Base-by-base conservation (phyloP, 2,329 filamentous ascomycete species). In the Pezicula carpinea region DNA sequence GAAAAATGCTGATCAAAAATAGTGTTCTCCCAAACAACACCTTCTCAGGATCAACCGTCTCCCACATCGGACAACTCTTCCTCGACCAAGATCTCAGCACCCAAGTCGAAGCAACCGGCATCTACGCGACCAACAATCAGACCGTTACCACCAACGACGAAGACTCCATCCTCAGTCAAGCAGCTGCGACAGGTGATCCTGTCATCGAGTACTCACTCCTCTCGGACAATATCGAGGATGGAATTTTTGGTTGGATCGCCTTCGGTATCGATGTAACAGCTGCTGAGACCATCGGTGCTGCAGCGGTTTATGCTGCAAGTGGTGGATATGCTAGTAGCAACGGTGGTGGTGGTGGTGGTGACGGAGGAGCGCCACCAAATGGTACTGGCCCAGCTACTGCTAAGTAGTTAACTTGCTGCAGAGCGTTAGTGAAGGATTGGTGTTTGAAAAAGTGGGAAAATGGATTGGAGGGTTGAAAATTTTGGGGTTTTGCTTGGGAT, bases 11-110 rank as follows among this genome's bases (percentile, higher is more conserved):
- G 19, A 29, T n/a, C 13, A 13, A 23, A n/a, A 29, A 40, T 40
- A 40, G 38, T 23, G 19, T 40, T n/a, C 38, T 40, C 32, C 38
- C 59, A 17, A 74, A 74, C 59, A 55, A 75, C 58, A 76, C 74
- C 45, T 76, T 78, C 51, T 63, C 65, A 34, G 75, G 70, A 50
- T 69, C 70, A 14, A 69, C 65, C 43, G 71, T 77, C 48, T 73
- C 75, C 6, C 80, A 85, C 64, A 71, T 84, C 33, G 81, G 82
- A 15, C 82, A 87, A 61, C 59, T 82, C 43, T 85, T 81, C 71
- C 81, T 82, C 60, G 79, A 84, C 61, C 75, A 83, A 59, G 68
- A 70, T 52, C 72, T 85, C 8, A 73, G 79, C 53, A 56, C 57
- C 21, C 52, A 67, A 33, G 77, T 84, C 46, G 74, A 80, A 51